Evolutionary conservation across 495 filamentous ascomycete genomes (phyloP).

Genomic region (Echria macrotheca): DNA sequence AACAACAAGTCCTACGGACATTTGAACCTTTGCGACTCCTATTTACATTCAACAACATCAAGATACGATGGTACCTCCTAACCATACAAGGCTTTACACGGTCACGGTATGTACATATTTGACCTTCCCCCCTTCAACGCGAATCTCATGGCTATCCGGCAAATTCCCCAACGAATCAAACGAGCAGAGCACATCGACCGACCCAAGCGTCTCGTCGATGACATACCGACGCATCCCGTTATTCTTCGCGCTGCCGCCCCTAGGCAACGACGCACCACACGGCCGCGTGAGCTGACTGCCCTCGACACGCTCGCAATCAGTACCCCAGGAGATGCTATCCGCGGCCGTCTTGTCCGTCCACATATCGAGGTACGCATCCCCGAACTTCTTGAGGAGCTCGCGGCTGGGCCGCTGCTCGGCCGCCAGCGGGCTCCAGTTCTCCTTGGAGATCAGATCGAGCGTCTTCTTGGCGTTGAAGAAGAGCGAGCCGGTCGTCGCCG

Average conservation of each 20-base stretch:
- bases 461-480: conserved; percentile 35
- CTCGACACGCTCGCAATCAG: conserved; percentile 33
- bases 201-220: conserved; percentile 32
- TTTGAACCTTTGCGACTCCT: too few species aligned
- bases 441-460: conserved; percentile 18
- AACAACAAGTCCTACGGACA: too few species aligned
- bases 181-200: conserved; percentile 31
- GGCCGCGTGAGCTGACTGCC: conserved; percentile 15
- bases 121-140: conserved; percentile 31
- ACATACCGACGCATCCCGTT: conserved; percentile 31
- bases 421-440: conserved; percentile 38
- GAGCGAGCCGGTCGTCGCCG: conserved; percentile 33
- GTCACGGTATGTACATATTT: conserved; percentile 32
- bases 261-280: not conserved
- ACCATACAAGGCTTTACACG: not conserved
- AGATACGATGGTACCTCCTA: too few species aligned
- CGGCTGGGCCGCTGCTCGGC: conserved; percentile 26
- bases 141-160: conserved; percentile 31
- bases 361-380: conserved; percentile 39
- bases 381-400: conserved; percentile 34
- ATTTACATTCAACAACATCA: too few species aligned
- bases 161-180: conserved; percentile 24
- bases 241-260: conserved; percentile 22
- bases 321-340: conserved; percentile 22
- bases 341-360: conserved; percentile 29